Base-by-base conservation (phyloP, 495 filamentous ascomycete species). In the Annulohypoxylon nitens region DNA sequence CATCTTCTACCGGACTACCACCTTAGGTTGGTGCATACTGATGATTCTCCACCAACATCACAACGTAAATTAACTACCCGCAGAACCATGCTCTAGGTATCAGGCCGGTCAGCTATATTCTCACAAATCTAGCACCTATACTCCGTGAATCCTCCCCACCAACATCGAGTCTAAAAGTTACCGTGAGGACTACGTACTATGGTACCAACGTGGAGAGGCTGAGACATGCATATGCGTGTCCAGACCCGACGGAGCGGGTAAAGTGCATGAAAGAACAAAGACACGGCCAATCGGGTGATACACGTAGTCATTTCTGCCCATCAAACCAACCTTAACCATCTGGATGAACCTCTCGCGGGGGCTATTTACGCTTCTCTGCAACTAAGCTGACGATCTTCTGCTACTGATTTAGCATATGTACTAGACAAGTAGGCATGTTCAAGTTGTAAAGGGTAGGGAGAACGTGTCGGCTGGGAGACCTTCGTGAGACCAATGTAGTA, bases 151-250 rank as follows among this genome's bases (percentile, higher is more conserved):
- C 20, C 20, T 23, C 20, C 20, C 12, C 39, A n/a, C 48, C 1
- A 51, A 18, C 18, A 51, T 51, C 2, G 12, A 51, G 11, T 23
- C 8, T 20, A 3, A 2, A 12, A 51, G 9, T 25, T 11, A 10
- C 18, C 16, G 20, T 16, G 16, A 25, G 9, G 18, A 50, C 18
- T 43, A 7, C 47, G 4, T 25, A 51, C 2, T 8, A 26, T 2
- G 18, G 18, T 4, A 26, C 20, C 6, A 2, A 47, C 18, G 20
- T 25, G 12, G 20, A 51, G 48, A 26, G 20, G 8, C 48, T 25
- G 23, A 51, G 18, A 51, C 48, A 7, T 23, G 20, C 48, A 51
- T 51, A 51, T 51, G 48, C 48, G 47, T 20, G 47, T 50, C 20
- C 12, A 16, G 14, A 45, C 36, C 36, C 36, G 30, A 39, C 9